Percentiles rank a stretch among this genome's conserved stretches.
phyloP scores from a whole-genome alignment of 2,329 filamentous ascomycete species.

The Arthrinium puccinioides region DNA sequence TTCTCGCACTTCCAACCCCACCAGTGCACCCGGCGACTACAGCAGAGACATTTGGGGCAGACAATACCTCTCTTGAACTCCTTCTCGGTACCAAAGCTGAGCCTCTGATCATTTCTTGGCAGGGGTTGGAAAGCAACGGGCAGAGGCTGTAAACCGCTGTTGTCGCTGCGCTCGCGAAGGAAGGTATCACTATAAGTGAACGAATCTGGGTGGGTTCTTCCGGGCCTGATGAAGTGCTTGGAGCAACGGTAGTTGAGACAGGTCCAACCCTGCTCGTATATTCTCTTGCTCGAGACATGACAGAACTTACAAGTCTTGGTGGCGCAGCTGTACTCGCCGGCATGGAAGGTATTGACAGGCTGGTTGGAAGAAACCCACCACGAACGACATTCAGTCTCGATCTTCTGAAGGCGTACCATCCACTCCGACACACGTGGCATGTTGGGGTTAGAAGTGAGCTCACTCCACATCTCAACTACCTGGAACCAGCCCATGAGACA shows the following conservation, averaged over 20 bases:
- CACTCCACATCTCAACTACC: conserved; percentile 61
- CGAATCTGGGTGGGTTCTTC: conserved; percentile 12
- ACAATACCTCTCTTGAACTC: conserved; percentile 56
- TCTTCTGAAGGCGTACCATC: conserved; percentile 60
- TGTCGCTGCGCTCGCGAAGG: conserved; percentile 43
- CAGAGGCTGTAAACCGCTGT: conserved; percentile 26
- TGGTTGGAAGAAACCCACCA: conserved; percentile 48
- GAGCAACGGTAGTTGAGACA: conserved; percentile 32
- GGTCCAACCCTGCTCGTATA: conserved; percentile 24
- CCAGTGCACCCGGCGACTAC: conserved; percentile 55
- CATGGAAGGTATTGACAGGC: conserved; percentile 14
- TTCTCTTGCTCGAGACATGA: conserved; percentile 24
- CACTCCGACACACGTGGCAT: conserved; percentile 27
- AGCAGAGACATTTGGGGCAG: conserved; percentile 56
- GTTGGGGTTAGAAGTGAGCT: conserved; percentile 36
- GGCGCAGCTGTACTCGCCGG: conserved; percentile 18
- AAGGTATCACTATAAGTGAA: conserved; percentile 51
- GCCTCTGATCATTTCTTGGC: conserved; percentile 10
- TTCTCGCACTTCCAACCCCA: conserved; percentile 53
- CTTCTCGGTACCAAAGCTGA: conserved; percentile 36
- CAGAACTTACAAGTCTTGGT: conserved; percentile 33
- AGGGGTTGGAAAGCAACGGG: conserved; percentile 29
- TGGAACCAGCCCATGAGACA: conserved; percentile 64
- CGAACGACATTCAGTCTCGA: conserved; percentile 40
- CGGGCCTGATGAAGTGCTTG: conserved; percentile 38